These are phyloP conservation scores for Scheffersomyces titani DNA, from an alignment of 1,139 yeast genomes.

Conservation along the genomic window DNA sequence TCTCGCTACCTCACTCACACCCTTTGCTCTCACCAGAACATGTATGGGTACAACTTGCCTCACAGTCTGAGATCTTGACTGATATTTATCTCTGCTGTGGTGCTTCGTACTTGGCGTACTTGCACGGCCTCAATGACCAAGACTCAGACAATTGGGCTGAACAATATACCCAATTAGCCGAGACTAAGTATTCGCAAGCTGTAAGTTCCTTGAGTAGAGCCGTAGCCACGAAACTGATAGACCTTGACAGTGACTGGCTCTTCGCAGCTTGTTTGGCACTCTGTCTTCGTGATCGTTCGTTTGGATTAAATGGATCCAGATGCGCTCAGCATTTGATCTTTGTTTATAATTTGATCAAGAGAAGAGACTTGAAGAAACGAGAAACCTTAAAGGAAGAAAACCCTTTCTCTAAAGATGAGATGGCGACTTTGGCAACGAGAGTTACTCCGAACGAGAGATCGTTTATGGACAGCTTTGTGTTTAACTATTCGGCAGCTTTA, in stretches of 20 bases:
- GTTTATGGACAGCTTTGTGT: conserved; percentile 37
- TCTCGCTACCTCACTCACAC: conserved; percentile 45
- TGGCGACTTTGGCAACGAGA: neutral
- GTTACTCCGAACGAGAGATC: conserved; percentile 28
- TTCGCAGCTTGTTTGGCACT: conserved; percentile 35
- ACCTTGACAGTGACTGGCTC: conserved; percentile 28
- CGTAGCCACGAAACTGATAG: conserved; percentile 8
- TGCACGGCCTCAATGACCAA: conserved; percentile 3
- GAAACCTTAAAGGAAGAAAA: conserved; percentile 18
- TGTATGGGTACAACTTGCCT: conserved; percentile 20
- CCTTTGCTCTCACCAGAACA: conserved; percentile 36
- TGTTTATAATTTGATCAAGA: conserved; percentile 13
- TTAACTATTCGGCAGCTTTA: conserved; percentile 31
- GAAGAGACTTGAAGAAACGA: conserved; percentile 7
- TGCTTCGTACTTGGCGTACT: conserved; percentile 28
- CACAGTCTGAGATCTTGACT: conserved; percentile 26
- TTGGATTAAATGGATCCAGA: conserved; percentile 26
- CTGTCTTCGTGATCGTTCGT: conserved; percentile 32
- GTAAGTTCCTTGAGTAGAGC: conserved; percentile 11
- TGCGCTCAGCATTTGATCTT: conserved; percentile 26
- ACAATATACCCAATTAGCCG: conserved; percentile 15
- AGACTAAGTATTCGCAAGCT: conserved; percentile 22
- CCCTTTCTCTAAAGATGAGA: neutral
- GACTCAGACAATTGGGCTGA: conserved; percentile 3
- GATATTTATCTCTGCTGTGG: conserved; percentile 41